Evolutionary conservation across 345 rosid species (phyloP).

Genomic region (Triadica sebifera): DNA sequence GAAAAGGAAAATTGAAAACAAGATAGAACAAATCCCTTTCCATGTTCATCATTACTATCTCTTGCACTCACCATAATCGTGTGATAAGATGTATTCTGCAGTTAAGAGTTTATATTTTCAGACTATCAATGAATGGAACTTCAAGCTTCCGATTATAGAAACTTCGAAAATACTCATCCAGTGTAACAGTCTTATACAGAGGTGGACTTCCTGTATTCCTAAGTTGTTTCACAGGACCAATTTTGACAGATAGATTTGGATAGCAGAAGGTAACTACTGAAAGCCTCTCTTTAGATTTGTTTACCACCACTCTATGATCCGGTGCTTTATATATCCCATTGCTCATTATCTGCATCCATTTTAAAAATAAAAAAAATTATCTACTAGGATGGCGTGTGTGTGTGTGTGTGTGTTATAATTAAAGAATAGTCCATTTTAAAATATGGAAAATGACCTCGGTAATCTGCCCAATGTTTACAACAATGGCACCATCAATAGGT

Average conservation of each 20-base stretch:
- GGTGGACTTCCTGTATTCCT: constrained; percentile 21
- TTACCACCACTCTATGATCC: constrained; percentile 26
- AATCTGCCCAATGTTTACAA: constrained; percentile 28
- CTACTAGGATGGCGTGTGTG: neutral
- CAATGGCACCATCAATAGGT: constrained; percentile 23
- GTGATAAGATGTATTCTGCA: neutral
- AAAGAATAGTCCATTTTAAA: neutral
- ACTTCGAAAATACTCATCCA: constrained; percentile 18
- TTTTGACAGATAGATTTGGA: constrained; percentile 28
- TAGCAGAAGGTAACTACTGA: constrained; percentile 42
- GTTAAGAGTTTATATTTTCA: neutral
- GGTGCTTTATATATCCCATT: constrained; percentile 28
- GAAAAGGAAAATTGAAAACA: neutral
- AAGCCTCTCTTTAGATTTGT: constrained; percentile 25
- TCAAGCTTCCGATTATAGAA: constrained; percentile 27
- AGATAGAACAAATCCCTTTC: neutral
- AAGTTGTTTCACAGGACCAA: constrained; percentile 37
- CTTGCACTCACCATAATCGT: neutral
- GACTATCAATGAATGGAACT: constrained; percentile 6
- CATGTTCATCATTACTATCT: neutral
- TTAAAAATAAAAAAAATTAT: neutral
- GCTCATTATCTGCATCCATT: constrained; percentile 25
- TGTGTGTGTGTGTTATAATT: neutral
- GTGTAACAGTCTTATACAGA: constrained; percentile 30
- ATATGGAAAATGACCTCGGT: constrained; percentile 8